Base-by-base conservation (phyloP, 176 grass and related monocot species). In the Bothriochloa decipiens region DNA sequence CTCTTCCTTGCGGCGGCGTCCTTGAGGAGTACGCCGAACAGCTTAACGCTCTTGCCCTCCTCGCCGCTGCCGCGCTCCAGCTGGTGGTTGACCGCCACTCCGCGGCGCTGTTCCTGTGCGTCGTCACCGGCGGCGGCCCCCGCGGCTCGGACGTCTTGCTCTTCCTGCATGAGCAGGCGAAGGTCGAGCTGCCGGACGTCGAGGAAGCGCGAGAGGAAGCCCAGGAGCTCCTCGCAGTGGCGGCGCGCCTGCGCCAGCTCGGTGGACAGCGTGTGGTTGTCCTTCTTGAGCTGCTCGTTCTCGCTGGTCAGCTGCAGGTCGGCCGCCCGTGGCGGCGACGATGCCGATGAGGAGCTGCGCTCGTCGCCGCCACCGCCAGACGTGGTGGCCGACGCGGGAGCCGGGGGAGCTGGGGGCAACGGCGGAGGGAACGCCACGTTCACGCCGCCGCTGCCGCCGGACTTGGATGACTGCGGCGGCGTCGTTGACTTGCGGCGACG, bases 11-110 rank as follows among this genome's bases (percentile, higher is more conserved):
- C 71, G 28, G 86, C 71, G 28, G 39, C 70, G 32, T 85, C 66
- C 63, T 88, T 86, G 65, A 98, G 75, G 52, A 86, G 65, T 11
- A 91, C 91, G 23, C 96, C 96, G 65, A 98, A 98, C 46, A 98
- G 86, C 87, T 87, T 95, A 20, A 94, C 69, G 33, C 77, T 29
- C 66, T 80, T 85, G 53, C 72, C 80, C 49, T 94, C 75, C 62
- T 43, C 84, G 42, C 6, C 84, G 10, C 47, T 62, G 29, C 9
- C 27, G 42, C 43, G 10, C 14, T 65, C 80, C 25, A 74, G 72
- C 46, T 65, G 28, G 58, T 65, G 28, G 58, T 23, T 60, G 11
- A 4, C 49, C 50, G 4, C 69, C 25, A 2, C n/a, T 8, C 20
- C 52, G 66, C 37, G 14, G 43, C 16, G 39, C 7, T 55, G 52